These are phyloP conservation scores for Craspedostauros australis DNA, from an alignment of 108 stramenopile species.

Conservation along the genomic window DNA sequence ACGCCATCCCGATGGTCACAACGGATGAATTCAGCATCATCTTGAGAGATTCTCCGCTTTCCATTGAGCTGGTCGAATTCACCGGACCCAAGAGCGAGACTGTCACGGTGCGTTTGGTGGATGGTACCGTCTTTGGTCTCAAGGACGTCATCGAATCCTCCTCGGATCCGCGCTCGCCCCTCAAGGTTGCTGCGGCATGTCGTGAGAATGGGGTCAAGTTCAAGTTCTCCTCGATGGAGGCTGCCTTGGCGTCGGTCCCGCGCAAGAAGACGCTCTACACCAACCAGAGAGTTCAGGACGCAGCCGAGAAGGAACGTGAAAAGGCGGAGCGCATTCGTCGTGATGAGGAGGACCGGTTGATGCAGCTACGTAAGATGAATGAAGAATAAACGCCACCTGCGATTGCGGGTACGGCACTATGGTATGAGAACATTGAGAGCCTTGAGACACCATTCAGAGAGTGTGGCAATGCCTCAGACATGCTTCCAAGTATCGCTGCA, in stretches of 20 bases:
- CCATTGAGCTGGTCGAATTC: conserved; percentile 64
- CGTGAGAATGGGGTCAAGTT: conserved; percentile 55
- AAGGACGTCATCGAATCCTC: conserved; percentile 65
- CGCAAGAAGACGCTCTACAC: conserved; percentile 60
- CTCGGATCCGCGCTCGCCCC: conserved; percentile 67
- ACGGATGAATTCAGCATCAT: conserved; percentile 66
- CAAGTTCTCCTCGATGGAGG: conserved; percentile 51
- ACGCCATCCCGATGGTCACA: conserved; percentile 61
- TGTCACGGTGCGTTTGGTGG: conserved; percentile 59
- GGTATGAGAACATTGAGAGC: too few species aligned
- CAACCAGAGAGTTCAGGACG: conserved; percentile 66
- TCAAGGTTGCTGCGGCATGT: conserved; percentile 67
- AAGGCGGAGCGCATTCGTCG: conserved; percentile 51
- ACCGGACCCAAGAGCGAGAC: conserved; percentile 64
- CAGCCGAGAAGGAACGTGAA: conserved; percentile 56
- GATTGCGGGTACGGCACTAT: too few species aligned
- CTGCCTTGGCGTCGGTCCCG: conserved; percentile 31
- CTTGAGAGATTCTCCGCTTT: conserved; percentile 52
- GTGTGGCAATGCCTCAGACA: too few species aligned
- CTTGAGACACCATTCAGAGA: too few species aligned
- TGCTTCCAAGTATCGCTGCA: too few species aligned
- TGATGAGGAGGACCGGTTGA: conserved; percentile 70
- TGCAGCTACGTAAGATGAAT: conserved; percentile 36
- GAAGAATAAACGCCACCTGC: too few species aligned
- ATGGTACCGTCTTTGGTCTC: conserved; percentile 73